Percentiles rank a stretch among this genome's conserved stretches.
Evolutionary conservation across 306 rosid species (phyloP).

Genomic region (Dryas octopetala): DNA sequence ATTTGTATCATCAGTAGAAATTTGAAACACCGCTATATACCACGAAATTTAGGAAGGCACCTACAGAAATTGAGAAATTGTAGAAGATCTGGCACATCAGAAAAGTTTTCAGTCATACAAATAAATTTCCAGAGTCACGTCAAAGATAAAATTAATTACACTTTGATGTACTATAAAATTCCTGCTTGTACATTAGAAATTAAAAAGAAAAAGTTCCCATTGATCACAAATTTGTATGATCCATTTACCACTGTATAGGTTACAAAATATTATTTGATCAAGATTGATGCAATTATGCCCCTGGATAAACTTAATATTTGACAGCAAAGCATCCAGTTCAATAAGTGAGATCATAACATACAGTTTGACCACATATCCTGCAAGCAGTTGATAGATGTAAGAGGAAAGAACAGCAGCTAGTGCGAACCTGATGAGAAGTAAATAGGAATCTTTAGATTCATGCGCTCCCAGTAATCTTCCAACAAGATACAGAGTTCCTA

Average conservation of each 20-base stretch:
- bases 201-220: background rate
- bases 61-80: constrained; percentile 12
- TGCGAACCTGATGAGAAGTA: constrained; percentile 83
- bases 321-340: background rate
- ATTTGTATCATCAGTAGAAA: constrained; percentile 23
- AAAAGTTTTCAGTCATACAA: background rate
- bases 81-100: background rate
- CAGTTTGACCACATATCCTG: background rate
- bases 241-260: background rate
- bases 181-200: background rate
- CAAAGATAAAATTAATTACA: background rate
- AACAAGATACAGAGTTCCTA: constrained; percentile 92
- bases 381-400: constrained; percentile 2
- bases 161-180: background rate
- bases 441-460: constrained; percentile 89
- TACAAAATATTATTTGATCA: background rate
- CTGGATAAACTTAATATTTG: background rate
- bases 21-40: background rate
- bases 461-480: constrained; percentile 96
- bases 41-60: background rate
- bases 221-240: background rate
- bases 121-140: background rate
- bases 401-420: background rate
- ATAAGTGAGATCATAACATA: background rate
- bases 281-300: background rate